Evolutionary conservation across 495 filamentous ascomycete species (phyloP), one percentile per base, ranked within the genome.

Genomic region (Aspergillus bridgeri): DNA sequence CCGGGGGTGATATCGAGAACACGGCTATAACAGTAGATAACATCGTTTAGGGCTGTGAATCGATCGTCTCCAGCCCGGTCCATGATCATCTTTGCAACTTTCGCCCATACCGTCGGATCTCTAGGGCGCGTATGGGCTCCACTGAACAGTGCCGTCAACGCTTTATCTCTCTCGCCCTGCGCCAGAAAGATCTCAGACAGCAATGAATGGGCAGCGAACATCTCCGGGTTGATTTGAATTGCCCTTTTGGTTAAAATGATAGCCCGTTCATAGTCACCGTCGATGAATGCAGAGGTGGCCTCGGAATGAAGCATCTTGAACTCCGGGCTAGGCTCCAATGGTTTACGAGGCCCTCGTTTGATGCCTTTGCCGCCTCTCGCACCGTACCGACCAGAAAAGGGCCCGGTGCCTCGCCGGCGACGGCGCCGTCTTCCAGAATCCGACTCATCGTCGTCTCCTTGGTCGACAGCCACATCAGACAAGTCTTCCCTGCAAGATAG

Each of bases 151-250:
- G 87, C 88, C 20, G 79, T 80, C 29, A 91, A 66, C 11, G 89
- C 83, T 53, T 89, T 84, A 56, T 86, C 80, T 43, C 81, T 78
- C 46, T 90, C 79, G 3, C 87, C 89, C 60, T 86, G 78, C 54
- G 86, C 83, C 42, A 85, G 68, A 63, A 88, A 85, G 48, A 92
- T 85, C 27, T 90, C 83, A 0, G 89, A 87, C 11, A 94, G 69
- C 25, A 93, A 69, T 19, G 82, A 84, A 81, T 93, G 91, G 24
- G 91, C 88, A 20, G 83, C 78, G 59, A 88, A 88, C 54, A 91
- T 89, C 67, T 96, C 92, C 15, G 89, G 88, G 65, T 96, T 96
- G 62, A 86, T 80, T 56, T 89, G 82, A 52, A 96, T 85, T 11
- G 91, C 88, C 64, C 85, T 82, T 48, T 79, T 75, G 11, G 88